Conservation (phyloP, 306 rosid species). For the Vicia villosa region DNA sequence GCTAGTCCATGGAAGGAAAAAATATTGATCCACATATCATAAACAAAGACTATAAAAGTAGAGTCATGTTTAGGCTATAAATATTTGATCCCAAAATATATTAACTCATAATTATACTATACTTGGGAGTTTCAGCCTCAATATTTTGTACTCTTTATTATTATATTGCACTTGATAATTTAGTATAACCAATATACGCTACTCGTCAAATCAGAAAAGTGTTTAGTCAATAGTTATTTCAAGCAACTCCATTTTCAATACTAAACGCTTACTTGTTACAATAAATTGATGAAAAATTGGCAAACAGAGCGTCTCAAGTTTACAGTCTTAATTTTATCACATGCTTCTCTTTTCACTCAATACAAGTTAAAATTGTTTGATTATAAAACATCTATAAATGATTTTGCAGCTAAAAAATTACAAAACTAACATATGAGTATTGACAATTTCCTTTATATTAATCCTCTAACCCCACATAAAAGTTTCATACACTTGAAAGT, state of each 20-base stretch:
- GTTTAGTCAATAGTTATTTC: background rate
- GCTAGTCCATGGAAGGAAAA: background rate
- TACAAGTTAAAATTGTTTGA: background rate
- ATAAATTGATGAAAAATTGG: background rate
- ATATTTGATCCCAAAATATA: background rate
- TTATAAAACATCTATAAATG: background rate
- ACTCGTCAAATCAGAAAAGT: background rate
- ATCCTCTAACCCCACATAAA: background rate
- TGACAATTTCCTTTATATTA: background rate
- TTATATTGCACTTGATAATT: background rate
- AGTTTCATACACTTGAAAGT: background rate
- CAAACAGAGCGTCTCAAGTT: background rate
- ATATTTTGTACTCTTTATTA: background rate
- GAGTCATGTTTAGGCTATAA: background rate
- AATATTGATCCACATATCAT: conserved; percentile 10
- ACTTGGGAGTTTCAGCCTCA: background rate
- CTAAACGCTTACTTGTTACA: background rate
- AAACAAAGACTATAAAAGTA: background rate
- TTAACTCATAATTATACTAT: background rate
- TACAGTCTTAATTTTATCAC: background rate
- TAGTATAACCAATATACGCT: background rate
- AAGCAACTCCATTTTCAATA: background rate
- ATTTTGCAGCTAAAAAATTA: background rate
- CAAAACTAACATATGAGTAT: background rate
- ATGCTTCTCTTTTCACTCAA: background rate